Percentiles rank a stretch among this genome's conserved stretches.
phyloP scores from a whole-genome alignment of 2,329 filamentous ascomycete genomes.

The Teratosphaeria pseudoeucalypti region DNA sequence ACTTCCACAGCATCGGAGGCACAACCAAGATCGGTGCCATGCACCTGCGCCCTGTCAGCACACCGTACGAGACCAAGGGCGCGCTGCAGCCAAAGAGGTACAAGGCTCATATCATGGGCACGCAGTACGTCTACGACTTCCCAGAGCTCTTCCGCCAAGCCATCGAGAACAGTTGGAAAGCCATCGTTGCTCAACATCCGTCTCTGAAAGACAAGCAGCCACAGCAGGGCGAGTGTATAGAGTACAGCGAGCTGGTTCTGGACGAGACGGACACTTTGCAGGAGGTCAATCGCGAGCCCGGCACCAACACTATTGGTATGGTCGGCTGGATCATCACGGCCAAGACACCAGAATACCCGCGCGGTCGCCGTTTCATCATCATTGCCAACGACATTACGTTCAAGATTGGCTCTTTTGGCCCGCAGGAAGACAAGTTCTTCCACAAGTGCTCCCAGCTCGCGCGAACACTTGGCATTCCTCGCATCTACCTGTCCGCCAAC shows the following conservation, averaged over 20 bases:
- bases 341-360: constrained; percentile 88
- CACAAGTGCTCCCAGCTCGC: constrained; percentile 97
- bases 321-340: constrained; percentile 95
- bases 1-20: constrained; percentile 95
- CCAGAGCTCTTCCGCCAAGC: constrained; percentile 97
- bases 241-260: constrained; percentile 86
- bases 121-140: constrained; percentile 99
- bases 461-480: constrained; percentile 84
- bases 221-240: constrained; percentile 77
- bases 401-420: constrained; percentile 96
- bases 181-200: constrained; percentile 63
- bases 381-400: constrained; percentile 99
- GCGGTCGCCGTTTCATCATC: constrained; percentile 84
- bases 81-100: constrained; percentile 98
- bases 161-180: constrained; percentile 87
- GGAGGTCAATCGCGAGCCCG: constrained; percentile 88
- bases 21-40: constrained; percentile 91
- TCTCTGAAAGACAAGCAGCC: constrained; percentile 71
- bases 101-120: constrained; percentile 98
- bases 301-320: constrained; percentile 95
- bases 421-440: constrained; percentile 96
- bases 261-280: constrained; percentile 87
- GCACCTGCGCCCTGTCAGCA: constrained; percentile 82
- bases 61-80: constrained; percentile 95
- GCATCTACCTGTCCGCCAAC: constrained; percentile 97